Evolutionary conservation across 192 early-diverging fungal species (phyloP), one percentile per base, ranked within the genome.

Genomic region (Rhizophagus prolifer): DNA sequence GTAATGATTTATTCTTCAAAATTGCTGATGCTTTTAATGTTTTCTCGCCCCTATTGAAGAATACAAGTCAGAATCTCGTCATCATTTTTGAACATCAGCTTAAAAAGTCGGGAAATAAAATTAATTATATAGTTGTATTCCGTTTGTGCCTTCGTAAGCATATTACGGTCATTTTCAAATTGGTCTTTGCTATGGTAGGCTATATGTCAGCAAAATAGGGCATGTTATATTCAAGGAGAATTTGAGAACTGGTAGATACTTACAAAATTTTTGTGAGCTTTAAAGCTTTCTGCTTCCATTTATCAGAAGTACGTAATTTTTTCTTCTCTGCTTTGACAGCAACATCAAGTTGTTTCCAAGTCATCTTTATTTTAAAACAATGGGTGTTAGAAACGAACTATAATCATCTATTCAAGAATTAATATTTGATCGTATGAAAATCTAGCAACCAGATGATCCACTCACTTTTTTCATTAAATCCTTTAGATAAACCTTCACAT

Each of bases 321-420:
- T 61, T 25, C 60, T 61, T 61, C 25, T 61, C 8, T 28, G 25
- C 12, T 13, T 61, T 61, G 25, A 61, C 28, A 61, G 9, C 6
- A 26, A 12, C 4, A 28, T 61, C 23, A 0, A 61, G 60, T 13
- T 61, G 10, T 25, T 61, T 26, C 6, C 23, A 61, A 9, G 60
- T 61, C 14, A 28, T 61, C 60, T 61, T 61, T 61, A 26, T 61
- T 61, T n/a, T 61, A 61, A 61, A 60, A 60, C n/a, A 60, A 60
- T 60, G 25, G 59, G 25, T 60, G 25, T 28, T 61, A 61, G 23
- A 61, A 61, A 61, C 28, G 25, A 61, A 61, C 60, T 61, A 25
- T 28, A 61, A 61, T 61, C 9, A 61, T 7, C 25, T 61, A n/a
- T n/a, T n/a, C n/a, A n/a, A n/a, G n/a, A n/a, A n/a, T n/a, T n/a